Conservation (phyloP, 2,329 filamentous ascomycete species). For the Graphilbum sp. region DNA sequence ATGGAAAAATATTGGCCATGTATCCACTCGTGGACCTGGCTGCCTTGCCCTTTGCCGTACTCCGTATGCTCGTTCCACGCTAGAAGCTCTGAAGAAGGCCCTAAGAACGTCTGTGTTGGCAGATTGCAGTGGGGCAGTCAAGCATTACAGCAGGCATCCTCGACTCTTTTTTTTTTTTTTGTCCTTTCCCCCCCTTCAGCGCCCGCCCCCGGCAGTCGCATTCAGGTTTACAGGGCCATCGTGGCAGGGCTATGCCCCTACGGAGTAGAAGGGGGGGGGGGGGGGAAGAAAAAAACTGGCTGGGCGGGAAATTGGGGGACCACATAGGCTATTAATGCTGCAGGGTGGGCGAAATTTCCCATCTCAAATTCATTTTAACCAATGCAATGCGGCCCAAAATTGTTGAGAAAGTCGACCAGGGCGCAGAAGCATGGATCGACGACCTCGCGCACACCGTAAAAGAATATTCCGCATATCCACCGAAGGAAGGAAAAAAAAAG, state of each 20-base stretch:
- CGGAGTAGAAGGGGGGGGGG: too few relatives aligned
- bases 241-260: too few relatives aligned
- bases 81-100: constrained; percentile 8
- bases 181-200: too few relatives aligned
- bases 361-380: not conserved
- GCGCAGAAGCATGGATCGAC: not conserved
- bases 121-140: not conserved
- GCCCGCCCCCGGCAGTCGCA: too few relatives aligned
- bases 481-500: too few relatives aligned
- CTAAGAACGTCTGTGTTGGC: not conserved
- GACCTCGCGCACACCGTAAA: not conserved
- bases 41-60: too few relatives aligned
- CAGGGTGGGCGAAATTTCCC: not conserved
- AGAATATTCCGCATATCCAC: too few relatives aligned
- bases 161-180: too few relatives aligned
- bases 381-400: not conserved
- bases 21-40: too few relatives aligned
- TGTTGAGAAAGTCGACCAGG: not conserved
- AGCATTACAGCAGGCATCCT: too few relatives aligned
- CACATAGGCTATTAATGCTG: not conserved
- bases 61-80: constrained; percentile 1
- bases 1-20: too few relatives aligned
- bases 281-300: not conserved
- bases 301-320: not conserved
- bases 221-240: too few relatives aligned